phyloP scores from a whole-genome alignment of 129 eudicot genomes.

The Centaurea solstitialis region DNA sequence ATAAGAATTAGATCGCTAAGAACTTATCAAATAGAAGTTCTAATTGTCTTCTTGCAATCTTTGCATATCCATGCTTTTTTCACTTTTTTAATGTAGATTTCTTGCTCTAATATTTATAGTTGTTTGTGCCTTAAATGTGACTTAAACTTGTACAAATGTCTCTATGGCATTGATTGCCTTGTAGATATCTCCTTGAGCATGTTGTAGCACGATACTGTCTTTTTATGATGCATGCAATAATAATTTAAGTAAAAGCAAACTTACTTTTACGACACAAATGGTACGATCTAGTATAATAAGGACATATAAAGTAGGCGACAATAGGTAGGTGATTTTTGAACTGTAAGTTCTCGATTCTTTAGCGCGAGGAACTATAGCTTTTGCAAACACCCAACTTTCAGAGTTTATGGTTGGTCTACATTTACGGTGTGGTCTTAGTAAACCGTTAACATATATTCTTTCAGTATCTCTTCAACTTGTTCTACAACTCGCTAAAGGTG shows the following conservation, averaged over 20 bases:
- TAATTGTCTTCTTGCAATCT: no score
- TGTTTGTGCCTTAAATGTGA: no score
- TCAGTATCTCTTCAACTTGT: background rate
- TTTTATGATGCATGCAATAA: no score
- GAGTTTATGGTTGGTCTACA: no score
- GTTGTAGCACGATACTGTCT: background rate
- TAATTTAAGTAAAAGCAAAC: no score
- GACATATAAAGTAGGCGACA: background rate
- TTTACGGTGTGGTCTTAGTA: background rate
- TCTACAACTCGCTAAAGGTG: background rate
- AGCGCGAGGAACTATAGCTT: background rate
- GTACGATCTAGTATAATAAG: background rate
- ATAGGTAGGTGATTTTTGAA: no score
- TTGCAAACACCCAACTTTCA: background rate
- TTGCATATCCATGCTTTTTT: no score
- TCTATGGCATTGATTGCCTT: background rate
- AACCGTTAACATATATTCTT: background rate
- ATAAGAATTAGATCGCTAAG: background rate
- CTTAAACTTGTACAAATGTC: background rate
- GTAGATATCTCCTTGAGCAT: no score
- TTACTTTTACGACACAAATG: no score
- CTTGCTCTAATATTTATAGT: no score
- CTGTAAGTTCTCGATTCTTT: background rate
- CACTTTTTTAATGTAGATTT: no score
- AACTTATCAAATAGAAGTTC: background rate